These are phyloP conservation scores for Suillus paluster DNA, from an alignment of 768 basidiomycete genomes.

Conservation along the genomic window DNA sequence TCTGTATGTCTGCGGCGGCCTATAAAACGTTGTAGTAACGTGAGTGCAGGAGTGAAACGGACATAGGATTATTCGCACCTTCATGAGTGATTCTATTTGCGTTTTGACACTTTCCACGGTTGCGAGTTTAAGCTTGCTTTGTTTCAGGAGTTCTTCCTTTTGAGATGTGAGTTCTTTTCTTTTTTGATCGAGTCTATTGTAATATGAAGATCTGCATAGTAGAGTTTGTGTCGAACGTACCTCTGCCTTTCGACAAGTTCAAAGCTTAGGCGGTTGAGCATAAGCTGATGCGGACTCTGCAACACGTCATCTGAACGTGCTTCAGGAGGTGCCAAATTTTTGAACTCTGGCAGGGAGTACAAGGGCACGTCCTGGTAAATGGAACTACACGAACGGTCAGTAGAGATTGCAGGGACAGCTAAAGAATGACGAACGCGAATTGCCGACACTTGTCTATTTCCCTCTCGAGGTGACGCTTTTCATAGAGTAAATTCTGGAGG, in stretches of 20 bases:
- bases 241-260: slow-evolving; percentile 89
- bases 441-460: slow-evolving; percentile 94
- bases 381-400: slow-evolving; percentile 52
- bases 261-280: slow-evolving; percentile 86
- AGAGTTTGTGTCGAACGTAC: slow-evolving; percentile 43
- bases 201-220: slow-evolving; percentile 5
- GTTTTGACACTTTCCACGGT: slow-evolving; percentile 80
- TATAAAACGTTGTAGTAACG: slow-evolving; percentile 31
- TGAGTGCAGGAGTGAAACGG: slow-evolving; percentile 15
- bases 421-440: slow-evolving; percentile 68
- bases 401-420: not conserved
- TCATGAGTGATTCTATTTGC: slow-evolving; percentile 77
- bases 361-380: slow-evolving; percentile 88
- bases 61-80: slow-evolving; percentile 46
- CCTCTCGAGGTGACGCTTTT: slow-evolving; percentile 86
- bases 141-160: slow-evolving; percentile 81
- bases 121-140: slow-evolving; percentile 72
- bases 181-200: slow-evolving; percentile 67
- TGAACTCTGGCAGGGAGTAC: slow-evolving; percentile 71
- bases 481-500: slow-evolving; percentile 86
- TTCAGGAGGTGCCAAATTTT: slow-evolving; percentile 68
- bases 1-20: slow-evolving; percentile 75
- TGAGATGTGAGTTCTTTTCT: slow-evolving; percentile 68
- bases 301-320: slow-evolving; percentile 64
- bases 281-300: slow-evolving; percentile 77